These are phyloP conservation scores for Colletotrichum tabaci DNA, from an alignment of 2,329 filamentous ascomycete species.

Conservation along the genomic window DNA sequence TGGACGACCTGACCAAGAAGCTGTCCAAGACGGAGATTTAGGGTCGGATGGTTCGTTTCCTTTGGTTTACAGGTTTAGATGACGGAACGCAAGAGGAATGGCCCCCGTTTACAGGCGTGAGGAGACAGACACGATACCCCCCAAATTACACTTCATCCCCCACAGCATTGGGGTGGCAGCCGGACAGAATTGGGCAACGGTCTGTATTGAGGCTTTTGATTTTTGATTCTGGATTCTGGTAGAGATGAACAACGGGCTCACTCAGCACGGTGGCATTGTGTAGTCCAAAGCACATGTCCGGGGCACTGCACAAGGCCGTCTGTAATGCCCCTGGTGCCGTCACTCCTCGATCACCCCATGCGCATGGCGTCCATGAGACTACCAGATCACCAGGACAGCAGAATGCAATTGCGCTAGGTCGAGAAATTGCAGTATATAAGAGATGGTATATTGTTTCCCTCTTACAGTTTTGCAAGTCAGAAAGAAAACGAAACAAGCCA, in stretches of 20 bases:
- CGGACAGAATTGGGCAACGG: neutral
- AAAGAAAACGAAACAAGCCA: neutral
- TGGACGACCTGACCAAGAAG: conserved; percentile 84
- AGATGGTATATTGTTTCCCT: neutral
- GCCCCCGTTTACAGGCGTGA: conserved; percentile 30
- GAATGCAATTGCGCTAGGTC: conserved; percentile 26
- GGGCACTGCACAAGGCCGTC: neutral
- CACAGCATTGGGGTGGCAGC: neutral
- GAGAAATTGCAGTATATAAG: conserved; percentile 13
- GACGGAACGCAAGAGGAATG: conserved; percentile 41
- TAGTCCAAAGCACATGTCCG: conserved; percentile 1
- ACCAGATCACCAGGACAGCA: conserved; percentile 17
- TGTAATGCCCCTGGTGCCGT: conserved; percentile 6
- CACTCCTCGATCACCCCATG: conserved; percentile 37
- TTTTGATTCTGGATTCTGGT: too few species aligned
- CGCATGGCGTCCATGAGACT: conserved; percentile 6
- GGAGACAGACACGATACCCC: conserved; percentile 43
- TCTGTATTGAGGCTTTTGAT: neutral
- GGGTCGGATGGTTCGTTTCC: conserved; percentile 32
- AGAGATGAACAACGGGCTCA: neutral
- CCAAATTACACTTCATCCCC: conserved; percentile 41
- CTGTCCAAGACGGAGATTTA: conserved; percentile 79
- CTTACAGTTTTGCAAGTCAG: neutral
- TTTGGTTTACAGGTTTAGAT: conserved; percentile 41
- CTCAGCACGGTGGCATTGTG: neutral